Evolutionary conservation across 148 eudicot genomes (phyloP), one percentile per base, ranked within the genome.

Genomic region (Vaccinium macrocarpon): DNA sequence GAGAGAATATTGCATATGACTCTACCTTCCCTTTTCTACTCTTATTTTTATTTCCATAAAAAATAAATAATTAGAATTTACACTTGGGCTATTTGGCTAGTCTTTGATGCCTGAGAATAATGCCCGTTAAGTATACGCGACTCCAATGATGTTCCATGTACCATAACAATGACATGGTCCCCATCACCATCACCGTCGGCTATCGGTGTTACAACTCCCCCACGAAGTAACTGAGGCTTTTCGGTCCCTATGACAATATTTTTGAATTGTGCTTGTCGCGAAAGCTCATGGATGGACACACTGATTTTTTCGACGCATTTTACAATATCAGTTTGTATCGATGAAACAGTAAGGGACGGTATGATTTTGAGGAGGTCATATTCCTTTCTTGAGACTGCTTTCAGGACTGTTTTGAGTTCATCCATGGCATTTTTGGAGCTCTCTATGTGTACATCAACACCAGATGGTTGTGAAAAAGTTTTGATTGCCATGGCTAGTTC

Each of bases 151-250:
- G 82, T 55, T 38, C 52, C 84, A 66, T 84, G 82, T 13, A 88
- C 84, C 18, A 21, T 76, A 56, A 93, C 85, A 46, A 83, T 87
- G 1, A 90, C 83, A 62, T 66, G 83, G 61, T 84, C 86, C 51
- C 82, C 78, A 21, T 49, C 70, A 81, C 48, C 89, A 59, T 85
- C 90, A 46, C 86, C 79, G 32, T 56, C 81, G 12, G 80, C 32
- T 56, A 92, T 66, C 1, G 95, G 95, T 12, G 84, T 88, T 71
- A 91, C 88, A 8, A 81, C 78, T 68, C 92, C 95, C 4, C 89
- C 89, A 57, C 80, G 91, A 68, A 89, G 90, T 25, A 81, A 70
- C 48, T 81, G 86, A 1, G 79, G 79, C 76, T 84, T 87, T 76
- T 83, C 82, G 0, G 79, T 86, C n/a, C 81, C 42, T 50, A 84